A percentile compares a stretch with the other conserved stretches of the same genome.
phyloP scores from a whole-genome alignment of 2,329 filamentous ascomycete species.

The Teratosphaeria epicoccoides region DNA sequence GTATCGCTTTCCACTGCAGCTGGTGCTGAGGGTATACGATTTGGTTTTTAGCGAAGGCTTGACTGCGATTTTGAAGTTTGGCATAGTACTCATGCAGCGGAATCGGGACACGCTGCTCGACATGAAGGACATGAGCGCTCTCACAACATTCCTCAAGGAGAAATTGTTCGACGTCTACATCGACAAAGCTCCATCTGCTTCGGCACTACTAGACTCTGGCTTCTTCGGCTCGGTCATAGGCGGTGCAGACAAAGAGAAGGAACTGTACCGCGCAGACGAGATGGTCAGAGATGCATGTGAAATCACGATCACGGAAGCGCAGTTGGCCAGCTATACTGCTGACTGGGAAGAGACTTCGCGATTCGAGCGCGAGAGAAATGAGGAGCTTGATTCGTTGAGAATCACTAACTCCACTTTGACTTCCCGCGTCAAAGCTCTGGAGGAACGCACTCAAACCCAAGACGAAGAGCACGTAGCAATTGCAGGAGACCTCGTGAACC shows the following conservation, averaged over 20 bases:
- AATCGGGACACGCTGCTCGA: constrained; percentile 66
- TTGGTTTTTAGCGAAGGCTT: constrained; percentile 88
- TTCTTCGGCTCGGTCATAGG: constrained; percentile 91
- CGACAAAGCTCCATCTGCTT: constrained; percentile 83
- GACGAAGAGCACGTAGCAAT: constrained; percentile 85
- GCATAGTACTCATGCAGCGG: constrained; percentile 91
- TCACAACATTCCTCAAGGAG: constrained; percentile 88
- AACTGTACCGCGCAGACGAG: constrained; percentile 88
- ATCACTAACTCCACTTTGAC: constrained; percentile 55
- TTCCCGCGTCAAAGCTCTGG: constrained; percentile 70
- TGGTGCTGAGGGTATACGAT: constrained; percentile 94
- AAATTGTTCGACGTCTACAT: constrained; percentile 95
- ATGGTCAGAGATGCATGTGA: constrained; percentile 88
- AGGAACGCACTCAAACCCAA: constrained; percentile 77
- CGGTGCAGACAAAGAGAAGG: constrained; percentile 91
- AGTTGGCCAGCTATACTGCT: constrained; percentile 64
- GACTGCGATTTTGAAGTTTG: constrained; percentile 81
- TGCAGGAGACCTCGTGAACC: constrained; percentile 80
- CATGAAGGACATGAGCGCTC: constrained; percentile 82
- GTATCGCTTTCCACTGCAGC: constrained; percentile 90
- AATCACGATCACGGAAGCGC: constrained; percentile 72
- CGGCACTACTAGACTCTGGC: constrained; percentile 84
- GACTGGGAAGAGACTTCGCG: constrained; percentile 92
- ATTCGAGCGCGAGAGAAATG: constrained; percentile 70
- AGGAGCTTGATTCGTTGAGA: constrained; percentile 66